Conservation (phyloP, 352 stramenopile genomes). For the Pythium aphanidermatum region DNA sequence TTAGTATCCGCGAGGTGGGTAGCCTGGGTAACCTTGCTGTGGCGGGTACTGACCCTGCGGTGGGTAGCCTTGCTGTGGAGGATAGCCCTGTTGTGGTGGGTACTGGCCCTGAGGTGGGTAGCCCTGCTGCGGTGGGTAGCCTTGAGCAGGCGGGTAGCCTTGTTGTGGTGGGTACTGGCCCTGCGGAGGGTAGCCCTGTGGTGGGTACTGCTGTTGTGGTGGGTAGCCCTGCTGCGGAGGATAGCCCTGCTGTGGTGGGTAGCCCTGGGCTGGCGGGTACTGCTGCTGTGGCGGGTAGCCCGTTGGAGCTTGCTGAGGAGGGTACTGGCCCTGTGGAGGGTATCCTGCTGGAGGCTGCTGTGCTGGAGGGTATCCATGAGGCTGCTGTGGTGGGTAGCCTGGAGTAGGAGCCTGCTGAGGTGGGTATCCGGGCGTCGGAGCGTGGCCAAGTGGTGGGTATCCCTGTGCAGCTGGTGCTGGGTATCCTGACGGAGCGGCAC, state of each 20-base stretch:
- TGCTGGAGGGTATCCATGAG: neutral
- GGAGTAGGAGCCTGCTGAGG: constrained; percentile 15
- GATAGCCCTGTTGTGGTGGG: constrained; percentile 1
- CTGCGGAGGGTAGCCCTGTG: constrained; percentile 25
- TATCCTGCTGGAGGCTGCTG: constrained; percentile 17
- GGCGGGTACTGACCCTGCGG: constrained; percentile 26
- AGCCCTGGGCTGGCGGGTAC: constrained; percentile 15
- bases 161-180: constrained; percentile 17
- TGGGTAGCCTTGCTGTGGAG: constrained; percentile 4
- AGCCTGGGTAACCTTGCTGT: constrained; percentile 14
- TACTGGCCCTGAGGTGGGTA: constrained; percentile 18
- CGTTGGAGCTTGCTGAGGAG: constrained; percentile 8
- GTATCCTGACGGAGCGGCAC: too few species aligned
- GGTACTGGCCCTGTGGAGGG: constrained; percentile 17
- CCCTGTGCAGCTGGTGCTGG: constrained; percentile 5
- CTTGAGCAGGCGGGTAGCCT: constrained; percentile 12
- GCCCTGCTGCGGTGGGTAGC: constrained; percentile 12
- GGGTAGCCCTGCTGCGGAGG: constrained; percentile 15
- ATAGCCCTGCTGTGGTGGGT: constrained; percentile 16
- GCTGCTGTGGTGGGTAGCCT: constrained; percentile 1
- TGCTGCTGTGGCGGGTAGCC: constrained; percentile 22
- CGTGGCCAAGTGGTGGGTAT: constrained; percentile 2
- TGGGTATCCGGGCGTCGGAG: constrained; percentile 17
- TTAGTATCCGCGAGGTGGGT: constrained; percentile 13
- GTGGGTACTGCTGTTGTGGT: constrained; percentile 21